Evolutionary conservation across 202 grass and related monocot genomes (phyloP), one percentile per base, ranked within the genome.

Genomic region (Setaria italica): DNA sequence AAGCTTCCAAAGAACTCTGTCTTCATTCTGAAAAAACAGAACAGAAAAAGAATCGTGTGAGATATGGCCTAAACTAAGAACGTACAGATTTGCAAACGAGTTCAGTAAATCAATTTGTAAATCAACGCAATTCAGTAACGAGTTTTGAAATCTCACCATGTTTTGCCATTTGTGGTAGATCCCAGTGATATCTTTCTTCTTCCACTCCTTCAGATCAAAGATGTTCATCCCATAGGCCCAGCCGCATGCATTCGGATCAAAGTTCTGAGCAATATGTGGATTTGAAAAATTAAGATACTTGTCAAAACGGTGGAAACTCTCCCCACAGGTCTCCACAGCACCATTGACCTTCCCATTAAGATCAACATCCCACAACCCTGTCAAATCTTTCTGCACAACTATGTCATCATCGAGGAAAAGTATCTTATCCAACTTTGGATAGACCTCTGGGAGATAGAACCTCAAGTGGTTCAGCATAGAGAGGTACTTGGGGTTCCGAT

Each of bases 221-320:
- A 99, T 87, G 82, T 99, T 99, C 96, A 99, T 99, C 65, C 96
- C 96, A 82, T 96, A 99, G 50, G 96, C 93, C 93, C 97, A 99
- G 34, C 97, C 97, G 75, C 97, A 99, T 29, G 97, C 90, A 83
- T 92, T 96, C n/a, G 97, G 97, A 87, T 96, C 92, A 47, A 99
- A 99, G 65, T 99, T 99, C 69, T 90, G 85, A 79, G 97, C 93
- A 91, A 99, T 95, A 74, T 99, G 93, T 48, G 97, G 97, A 70
- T 99, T 99, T 72, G 97, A 99, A 85, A 99, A 99, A 78, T 99
- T 99, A 73, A 99, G 90, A 89, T 99, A 99, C 82, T 99, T 96
- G 78, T 99, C 97, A 82, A 99, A 99, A 19, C 97, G 90, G 70
- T 99, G 97, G 84, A 99, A 99, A 85, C 93, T 99, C 90, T 96